Percentiles rank a stretch among this genome's conserved stretches.
Conservation (phyloP, 352 stramenopile genomes). For the Phytophthora gonapodyides region DNA sequence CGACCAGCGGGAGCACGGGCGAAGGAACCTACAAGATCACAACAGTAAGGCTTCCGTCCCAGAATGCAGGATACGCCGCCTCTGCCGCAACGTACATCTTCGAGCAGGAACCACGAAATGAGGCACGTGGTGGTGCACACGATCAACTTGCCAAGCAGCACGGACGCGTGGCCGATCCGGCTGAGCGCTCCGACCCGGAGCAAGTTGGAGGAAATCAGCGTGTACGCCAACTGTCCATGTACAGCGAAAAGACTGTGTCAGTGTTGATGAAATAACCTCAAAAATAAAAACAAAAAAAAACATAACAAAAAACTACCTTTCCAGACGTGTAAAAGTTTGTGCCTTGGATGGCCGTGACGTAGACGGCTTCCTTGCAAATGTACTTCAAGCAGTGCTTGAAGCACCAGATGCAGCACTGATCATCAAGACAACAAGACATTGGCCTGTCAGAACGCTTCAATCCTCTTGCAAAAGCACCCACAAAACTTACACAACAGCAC, state of each 20-base stretch:
- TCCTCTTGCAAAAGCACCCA: not conserved
- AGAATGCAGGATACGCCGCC: not conserved
- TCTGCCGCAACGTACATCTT: conserved; percentile 49
- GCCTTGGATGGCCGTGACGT: conserved; percentile 82
- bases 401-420: conserved; percentile 82
- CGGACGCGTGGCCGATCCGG: conserved; percentile 69
- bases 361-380: conserved; percentile 83
- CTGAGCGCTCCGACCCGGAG: conserved; percentile 66
- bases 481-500: conserved; percentile 69
- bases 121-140: conserved; percentile 73
- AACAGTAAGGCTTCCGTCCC: conserved; percentile 5
- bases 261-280: not conserved
- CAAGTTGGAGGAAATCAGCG: conserved; percentile 72
- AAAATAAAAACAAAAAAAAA: not conserved
- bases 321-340: conserved; percentile 76
- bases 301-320: conserved; percentile 47
- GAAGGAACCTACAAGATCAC: conserved; percentile 47
- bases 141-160: conserved; percentile 77
- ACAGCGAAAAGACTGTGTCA: conserved; percentile 7
- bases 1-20: conserved; percentile 65
- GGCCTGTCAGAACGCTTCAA: conserved; percentile 1
- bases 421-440: conserved; percentile 11
- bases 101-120: conserved; percentile 72
- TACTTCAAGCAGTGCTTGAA: conserved; percentile 87
- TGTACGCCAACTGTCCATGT: conserved; percentile 56